Percentiles rank a stretch among this genome's conserved stretches.
phyloP scores from a whole-genome alignment of 306 rosid species.

The Dryas drummondii region DNA sequence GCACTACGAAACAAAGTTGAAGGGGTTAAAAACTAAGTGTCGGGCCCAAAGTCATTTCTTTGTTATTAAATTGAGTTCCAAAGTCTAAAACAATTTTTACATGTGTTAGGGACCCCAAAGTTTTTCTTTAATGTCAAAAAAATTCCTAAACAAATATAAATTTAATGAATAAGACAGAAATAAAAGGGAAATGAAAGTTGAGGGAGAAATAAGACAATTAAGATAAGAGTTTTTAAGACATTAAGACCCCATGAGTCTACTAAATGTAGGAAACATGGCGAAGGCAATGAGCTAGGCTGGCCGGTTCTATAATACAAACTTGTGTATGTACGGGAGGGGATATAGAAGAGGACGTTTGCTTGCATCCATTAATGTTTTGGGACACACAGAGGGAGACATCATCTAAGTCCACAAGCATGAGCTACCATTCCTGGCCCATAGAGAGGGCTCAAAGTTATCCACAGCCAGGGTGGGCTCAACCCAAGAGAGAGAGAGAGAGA shows the following conservation, averaged over 20 bases:
- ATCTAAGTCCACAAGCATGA: constrained; percentile 1
- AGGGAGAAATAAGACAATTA: too few species aligned
- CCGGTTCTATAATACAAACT: constrained; percentile 6
- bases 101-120: too few species aligned
- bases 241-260: constrained; percentile 8
- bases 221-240: not conserved
- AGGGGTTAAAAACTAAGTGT: not conserved
- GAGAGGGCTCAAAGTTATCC: not conserved
- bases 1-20: not conserved
- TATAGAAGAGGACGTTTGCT: constrained; percentile 16
- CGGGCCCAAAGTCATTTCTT: too few species aligned
- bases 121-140: too few species aligned
- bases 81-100: too few species aligned
- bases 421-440: not conserved
- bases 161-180: too few species aligned
- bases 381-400: constrained; percentile 6
- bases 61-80: too few species aligned
- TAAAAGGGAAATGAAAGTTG: not conserved
- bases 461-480: not conserved
- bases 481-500: not conserved
- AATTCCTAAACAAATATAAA: too few species aligned
- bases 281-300: constrained; percentile 9
- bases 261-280: constrained; percentile 16
- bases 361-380: constrained; percentile 12
- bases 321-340: constrained; percentile 3